These are phyloP conservation scores for Lepidium africanum DNA, from an alignment of 345 rosid species.

Conservation along the genomic window DNA sequence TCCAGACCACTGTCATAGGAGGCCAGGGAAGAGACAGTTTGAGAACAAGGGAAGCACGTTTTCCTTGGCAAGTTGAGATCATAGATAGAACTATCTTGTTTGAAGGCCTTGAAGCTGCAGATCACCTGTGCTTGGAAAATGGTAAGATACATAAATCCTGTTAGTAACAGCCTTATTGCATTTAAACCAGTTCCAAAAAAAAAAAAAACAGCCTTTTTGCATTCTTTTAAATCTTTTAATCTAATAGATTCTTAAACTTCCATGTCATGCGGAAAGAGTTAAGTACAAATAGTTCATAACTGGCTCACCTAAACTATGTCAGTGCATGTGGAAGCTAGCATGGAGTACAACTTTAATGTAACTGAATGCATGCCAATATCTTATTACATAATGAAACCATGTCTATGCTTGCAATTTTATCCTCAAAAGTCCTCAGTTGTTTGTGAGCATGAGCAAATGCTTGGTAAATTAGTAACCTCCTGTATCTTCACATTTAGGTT, in stretches of 20 bases:
- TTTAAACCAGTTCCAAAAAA: too few relatives aligned
- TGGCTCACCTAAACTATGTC: conserved; percentile 5
- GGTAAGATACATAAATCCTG: conserved; percentile 45
- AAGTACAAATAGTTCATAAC: not conserved
- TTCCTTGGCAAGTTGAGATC: conserved; percentile 76
- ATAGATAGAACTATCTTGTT: conserved; percentile 80
- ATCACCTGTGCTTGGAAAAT: conserved; percentile 66
- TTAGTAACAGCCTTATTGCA: conserved; percentile 8
- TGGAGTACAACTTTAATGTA: not conserved
- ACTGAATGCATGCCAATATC: conserved; percentile 1
- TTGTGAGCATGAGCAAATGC: conserved; percentile 10
- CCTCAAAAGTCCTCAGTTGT: not conserved
- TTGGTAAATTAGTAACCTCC: conserved; percentile 1
- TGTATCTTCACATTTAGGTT: not conserved
- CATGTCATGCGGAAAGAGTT: conserved; percentile 7
- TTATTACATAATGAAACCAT: not conserved
- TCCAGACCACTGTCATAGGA: conserved; percentile 19
- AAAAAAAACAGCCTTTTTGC: conserved; percentile 5
- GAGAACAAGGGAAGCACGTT: conserved; percentile 31
- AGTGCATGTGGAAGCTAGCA: conserved; percentile 10
- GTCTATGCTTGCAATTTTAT: not conserved
- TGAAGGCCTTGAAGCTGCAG: conserved; percentile 89
- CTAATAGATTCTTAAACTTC: not conserved
- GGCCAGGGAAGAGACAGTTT: conserved; percentile 19
- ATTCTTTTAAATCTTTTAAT: not conserved